A percentile compares a stretch with the other conserved stretches of the same genome.
phyloP scores from a whole-genome alignment of 2,329 filamentous ascomycete species.

The Neonectria ditissima region DNA sequence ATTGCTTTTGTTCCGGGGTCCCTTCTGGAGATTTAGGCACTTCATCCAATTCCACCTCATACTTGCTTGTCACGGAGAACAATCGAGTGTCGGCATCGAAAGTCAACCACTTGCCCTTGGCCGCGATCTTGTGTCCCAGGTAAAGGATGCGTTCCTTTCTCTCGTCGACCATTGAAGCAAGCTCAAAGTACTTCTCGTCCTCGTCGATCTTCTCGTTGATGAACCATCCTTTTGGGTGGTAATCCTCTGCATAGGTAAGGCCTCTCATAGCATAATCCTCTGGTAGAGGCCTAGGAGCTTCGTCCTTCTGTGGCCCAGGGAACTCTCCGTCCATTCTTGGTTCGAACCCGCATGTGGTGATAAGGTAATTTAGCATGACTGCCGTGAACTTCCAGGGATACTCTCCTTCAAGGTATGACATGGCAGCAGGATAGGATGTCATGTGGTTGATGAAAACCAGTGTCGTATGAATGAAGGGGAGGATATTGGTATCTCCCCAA shows the following conservation, averaged over 20 bases:
- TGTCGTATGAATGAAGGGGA: constrained; percentile 72
- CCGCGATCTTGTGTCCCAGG: constrained; percentile 63
- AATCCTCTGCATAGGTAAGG: constrained; percentile 68
- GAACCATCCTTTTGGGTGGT: constrained; percentile 72
- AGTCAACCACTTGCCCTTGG: constrained; percentile 55
- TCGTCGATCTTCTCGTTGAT: constrained; percentile 69
- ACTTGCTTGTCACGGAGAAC: constrained; percentile 56
- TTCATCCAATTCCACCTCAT: constrained; percentile 51
- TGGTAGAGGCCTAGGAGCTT: constrained; percentile 67
- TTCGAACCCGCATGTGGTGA: constrained; percentile 43
- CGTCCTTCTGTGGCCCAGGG: constrained; percentile 57
- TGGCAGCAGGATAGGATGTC: constrained; percentile 54
- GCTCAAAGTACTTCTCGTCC: constrained; percentile 74
- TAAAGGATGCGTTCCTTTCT: constrained; percentile 70
- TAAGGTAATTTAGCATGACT: constrained; percentile 53
- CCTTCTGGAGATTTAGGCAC: not conserved
- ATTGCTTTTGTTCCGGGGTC: not conserved
- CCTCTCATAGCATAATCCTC: constrained; percentile 78
- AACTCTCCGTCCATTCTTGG: constrained; percentile 60
- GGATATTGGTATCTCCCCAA: constrained; percentile 67
- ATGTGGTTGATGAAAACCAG: constrained; percentile 69
- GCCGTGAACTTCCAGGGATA: constrained; percentile 65
- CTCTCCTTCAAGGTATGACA: constrained; percentile 55
- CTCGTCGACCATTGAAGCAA: constrained; percentile 67
- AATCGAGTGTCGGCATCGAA: constrained; percentile 54